phyloP scores from a whole-genome alignment of 1,284 basidiomycete species.

The Boletus smithii region DNA sequence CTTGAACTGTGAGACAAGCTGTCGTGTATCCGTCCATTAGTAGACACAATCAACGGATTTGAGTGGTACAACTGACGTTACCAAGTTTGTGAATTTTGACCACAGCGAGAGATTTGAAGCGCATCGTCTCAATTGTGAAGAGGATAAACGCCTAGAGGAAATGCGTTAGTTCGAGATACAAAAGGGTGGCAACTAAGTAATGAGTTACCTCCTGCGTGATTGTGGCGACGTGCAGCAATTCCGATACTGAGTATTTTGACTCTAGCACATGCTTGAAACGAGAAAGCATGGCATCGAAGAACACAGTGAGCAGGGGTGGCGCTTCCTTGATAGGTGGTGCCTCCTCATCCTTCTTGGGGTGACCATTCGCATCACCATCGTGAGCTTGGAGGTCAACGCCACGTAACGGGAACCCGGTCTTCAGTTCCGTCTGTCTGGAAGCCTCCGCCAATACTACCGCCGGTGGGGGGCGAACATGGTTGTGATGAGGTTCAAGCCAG shows the following conservation, averaged over 20 bases:
- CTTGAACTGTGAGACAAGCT: constrained; percentile 68
- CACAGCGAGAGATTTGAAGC: constrained; percentile 66
- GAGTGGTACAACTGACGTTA: constrained; percentile 41
- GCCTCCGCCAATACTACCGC: constrained; percentile 68
- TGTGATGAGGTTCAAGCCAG: constrained; percentile 74
- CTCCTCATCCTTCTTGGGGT: constrained; percentile 67
- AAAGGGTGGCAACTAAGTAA: constrained; percentile 3
- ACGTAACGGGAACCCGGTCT: constrained; percentile 64
- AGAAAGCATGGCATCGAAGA: constrained; percentile 59
- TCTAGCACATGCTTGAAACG: constrained; percentile 47
- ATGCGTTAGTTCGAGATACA: constrained; percentile 5
- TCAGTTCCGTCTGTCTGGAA: constrained; percentile 63
- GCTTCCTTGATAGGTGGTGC: constrained; percentile 57
- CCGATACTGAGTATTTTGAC: constrained; percentile 39
- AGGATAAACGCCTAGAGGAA: constrained; percentile 59
- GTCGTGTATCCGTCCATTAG: constrained; percentile 4
- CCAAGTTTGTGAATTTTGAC: constrained; percentile 73
- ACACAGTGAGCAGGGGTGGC: constrained; percentile 50
- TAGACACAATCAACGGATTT: not conserved
- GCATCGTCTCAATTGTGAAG: constrained; percentile 57
- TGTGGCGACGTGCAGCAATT: constrained; percentile 65
- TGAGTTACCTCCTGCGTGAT: constrained; percentile 65
- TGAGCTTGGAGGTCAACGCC: constrained; percentile 51
- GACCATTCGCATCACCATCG: constrained; percentile 47
- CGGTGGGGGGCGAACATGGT: constrained; percentile 65